Conservation (phyloP, 2,329 filamentous ascomycete species). For the Cladobotryum mycophilum region DNA sequence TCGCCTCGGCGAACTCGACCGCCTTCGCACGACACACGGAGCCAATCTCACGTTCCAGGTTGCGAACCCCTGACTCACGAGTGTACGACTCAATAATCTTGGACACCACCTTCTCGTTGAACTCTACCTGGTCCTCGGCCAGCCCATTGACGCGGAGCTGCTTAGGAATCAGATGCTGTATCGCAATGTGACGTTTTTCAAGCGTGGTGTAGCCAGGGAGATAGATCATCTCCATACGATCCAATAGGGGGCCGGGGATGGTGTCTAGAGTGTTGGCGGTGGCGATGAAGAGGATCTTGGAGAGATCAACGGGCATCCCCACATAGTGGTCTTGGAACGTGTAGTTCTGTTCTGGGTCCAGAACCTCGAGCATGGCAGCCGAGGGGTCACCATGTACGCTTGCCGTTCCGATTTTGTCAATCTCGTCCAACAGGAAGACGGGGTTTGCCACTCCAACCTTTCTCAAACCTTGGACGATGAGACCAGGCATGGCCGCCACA, state of each 20-base stretch:
- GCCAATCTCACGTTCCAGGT: slow-evolving; percentile 90
- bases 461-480: slow-evolving; percentile 87
- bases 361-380: slow-evolving; percentile 94
- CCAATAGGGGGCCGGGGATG: slow-evolving; percentile 86
- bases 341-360: slow-evolving; percentile 96
- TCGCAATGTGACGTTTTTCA: slow-evolving; percentile 93
- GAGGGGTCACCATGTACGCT: slow-evolving; percentile 95
- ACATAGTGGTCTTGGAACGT: slow-evolving; percentile 95
- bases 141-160: slow-evolving; percentile 90
- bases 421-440: slow-evolving; percentile 92
- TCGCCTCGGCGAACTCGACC: slow-evolving; percentile 87
- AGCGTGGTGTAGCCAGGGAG: slow-evolving; percentile 93
- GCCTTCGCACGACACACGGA: slow-evolving; percentile 92
- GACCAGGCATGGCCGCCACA: slow-evolving; percentile 96
- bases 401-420: slow-evolving; percentile 88
- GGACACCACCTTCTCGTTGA: slow-evolving; percentile 79
- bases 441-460: slow-evolving; percentile 96
- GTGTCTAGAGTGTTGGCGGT: slow-evolving; percentile 94
- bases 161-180: slow-evolving; percentile 90
- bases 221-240: slow-evolving; percentile 94
- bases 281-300: slow-evolving; percentile 94
- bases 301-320: slow-evolving; percentile 89
- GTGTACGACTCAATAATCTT: slow-evolving; percentile 97
- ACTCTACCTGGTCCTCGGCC: slow-evolving; percentile 62
- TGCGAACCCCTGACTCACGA: slow-evolving; percentile 90